Percentiles rank a stretch among this genome's conserved stretches.
Conservation (phyloP, 495 filamentous ascomycete genomes). For the Hyaloscypha variabilis region DNA sequence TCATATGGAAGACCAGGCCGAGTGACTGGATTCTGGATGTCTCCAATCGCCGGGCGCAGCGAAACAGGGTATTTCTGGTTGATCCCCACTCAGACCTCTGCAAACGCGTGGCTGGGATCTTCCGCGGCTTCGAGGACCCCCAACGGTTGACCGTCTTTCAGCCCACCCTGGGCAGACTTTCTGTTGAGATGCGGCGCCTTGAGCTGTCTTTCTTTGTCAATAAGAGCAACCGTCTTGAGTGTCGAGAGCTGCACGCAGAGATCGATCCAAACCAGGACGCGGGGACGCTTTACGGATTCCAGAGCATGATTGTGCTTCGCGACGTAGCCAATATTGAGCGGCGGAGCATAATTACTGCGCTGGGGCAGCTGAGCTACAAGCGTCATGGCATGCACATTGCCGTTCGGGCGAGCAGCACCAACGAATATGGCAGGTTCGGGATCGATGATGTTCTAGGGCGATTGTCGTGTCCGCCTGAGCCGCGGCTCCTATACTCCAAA, state of each 20-base stretch:
- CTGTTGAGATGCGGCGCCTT: conserved; percentile 43
- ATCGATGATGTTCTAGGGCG: conserved; percentile 52
- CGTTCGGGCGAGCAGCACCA: background rate
- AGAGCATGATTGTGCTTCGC: background rate
- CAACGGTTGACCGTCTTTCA: conserved; percentile 41
- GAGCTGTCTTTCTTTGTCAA: conserved; percentile 47
- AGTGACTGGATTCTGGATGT: conserved; percentile 38
- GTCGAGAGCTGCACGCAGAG: conserved; percentile 39
- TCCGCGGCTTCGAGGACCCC: conserved; percentile 38
- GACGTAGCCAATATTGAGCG: conserved; percentile 29
- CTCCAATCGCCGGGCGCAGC: conserved; percentile 24
- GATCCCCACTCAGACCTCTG: conserved; percentile 36
- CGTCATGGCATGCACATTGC: conserved; percentile 9
- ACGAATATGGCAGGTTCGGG: conserved; percentile 37
- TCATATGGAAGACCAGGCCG: conserved; percentile 43
- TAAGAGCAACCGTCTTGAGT: conserved; percentile 41
- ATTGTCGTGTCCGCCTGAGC: conserved; percentile 49
- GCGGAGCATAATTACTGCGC: conserved; percentile 45
- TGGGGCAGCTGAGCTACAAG: conserved; percentile 50
- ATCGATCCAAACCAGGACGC: conserved; percentile 55
- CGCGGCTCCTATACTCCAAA: conserved; percentile 49
- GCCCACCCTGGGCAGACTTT: conserved; percentile 20
- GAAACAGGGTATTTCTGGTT: conserved; percentile 25
- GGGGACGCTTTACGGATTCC: conserved; percentile 54
- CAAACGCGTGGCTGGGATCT: conserved; percentile 35